These are phyloP conservation scores for Schizosaccharomyces octosporus DNA, from an alignment of 805 yeast genomes.

Conservation along the genomic window DNA sequence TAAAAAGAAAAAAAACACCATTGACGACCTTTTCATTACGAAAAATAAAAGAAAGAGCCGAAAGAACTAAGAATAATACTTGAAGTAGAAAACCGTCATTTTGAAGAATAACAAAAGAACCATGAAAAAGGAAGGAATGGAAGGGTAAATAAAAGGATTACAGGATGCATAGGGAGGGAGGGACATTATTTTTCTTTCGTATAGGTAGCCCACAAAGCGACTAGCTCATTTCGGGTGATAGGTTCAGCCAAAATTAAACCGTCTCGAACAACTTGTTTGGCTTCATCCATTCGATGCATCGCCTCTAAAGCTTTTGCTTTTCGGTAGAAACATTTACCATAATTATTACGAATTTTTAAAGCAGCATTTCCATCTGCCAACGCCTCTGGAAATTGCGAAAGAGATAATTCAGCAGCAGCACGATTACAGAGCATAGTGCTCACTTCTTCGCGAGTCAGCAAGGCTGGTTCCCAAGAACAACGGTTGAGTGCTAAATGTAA, in stretches of 20 bases:
- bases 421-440: slow-evolving; percentile 14
- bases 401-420: slow-evolving; percentile 17
- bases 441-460: slow-evolving; percentile 15
- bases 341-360: slow-evolving; percentile 12
- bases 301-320: slow-evolving; percentile 13
- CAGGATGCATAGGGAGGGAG: no score
- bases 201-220: neutral
- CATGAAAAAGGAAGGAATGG: neutral
- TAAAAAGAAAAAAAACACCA: no score
- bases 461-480: slow-evolving; percentile 18
- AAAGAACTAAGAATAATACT: no score
- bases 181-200: neutral
- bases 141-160: neutral
- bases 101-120: no score
- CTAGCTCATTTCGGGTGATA: neutral
- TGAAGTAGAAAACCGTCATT: no score
- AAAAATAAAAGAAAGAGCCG: no score
- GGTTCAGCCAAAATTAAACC: slow-evolving; percentile 9
- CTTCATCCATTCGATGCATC: slow-evolving; percentile 10
- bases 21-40: no score
- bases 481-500: slow-evolving; percentile 18
- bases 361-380: slow-evolving; percentile 16
- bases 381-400: slow-evolving; percentile 16
- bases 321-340: slow-evolving; percentile 14
- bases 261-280: slow-evolving; percentile 7